A percentile compares a stretch with the other conserved stretches of the same genome.
Conservation (phyloP, 2,329 filamentous ascomycete genomes). For the Cordyceps tenuipes region DNA sequence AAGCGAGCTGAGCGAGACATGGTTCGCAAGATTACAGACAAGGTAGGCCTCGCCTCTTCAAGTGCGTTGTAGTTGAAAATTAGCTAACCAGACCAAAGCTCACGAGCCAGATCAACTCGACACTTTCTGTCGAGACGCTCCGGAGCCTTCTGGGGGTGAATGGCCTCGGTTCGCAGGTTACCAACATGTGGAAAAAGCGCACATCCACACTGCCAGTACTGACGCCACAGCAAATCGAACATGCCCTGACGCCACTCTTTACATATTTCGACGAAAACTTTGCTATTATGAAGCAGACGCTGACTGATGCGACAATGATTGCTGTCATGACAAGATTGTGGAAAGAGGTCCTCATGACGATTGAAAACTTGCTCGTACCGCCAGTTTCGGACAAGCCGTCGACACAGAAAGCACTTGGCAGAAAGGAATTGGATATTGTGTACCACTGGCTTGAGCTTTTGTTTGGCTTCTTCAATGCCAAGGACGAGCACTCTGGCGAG, state of each 20-base stretch:
- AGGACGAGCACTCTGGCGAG: slow-evolving; percentile 72
- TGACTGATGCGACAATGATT: slow-evolving; percentile 93
- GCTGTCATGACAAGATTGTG: slow-evolving; percentile 96
- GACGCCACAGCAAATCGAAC: slow-evolving; percentile 66
- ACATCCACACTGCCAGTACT: slow-evolving; percentile 46
- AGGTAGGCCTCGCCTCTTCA: slow-evolving; percentile 48
- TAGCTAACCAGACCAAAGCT: slow-evolving; percentile 45
- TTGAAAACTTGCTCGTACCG: slow-evolving; percentile 83
- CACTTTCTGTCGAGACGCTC: slow-evolving; percentile 75
- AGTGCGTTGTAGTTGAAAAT: slow-evolving; percentile 12
- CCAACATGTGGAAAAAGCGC: slow-evolving; percentile 58
- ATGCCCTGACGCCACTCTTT: slow-evolving; percentile 76
- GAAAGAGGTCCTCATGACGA: slow-evolving; percentile 92
- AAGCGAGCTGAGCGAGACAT: slow-evolving; percentile 97
- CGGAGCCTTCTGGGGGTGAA: slow-evolving; percentile 62
- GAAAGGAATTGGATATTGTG: slow-evolving; percentile 87
- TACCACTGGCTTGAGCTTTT: slow-evolving; percentile 90
- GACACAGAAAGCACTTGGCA: slow-evolving; percentile 69
- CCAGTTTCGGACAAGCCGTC: slow-evolving; percentile 93
- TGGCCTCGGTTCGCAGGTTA: slow-evolving; percentile 64
- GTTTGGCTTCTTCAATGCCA: slow-evolving; percentile 90
- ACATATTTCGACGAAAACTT: slow-evolving; percentile 98
- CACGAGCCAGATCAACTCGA: slow-evolving; percentile 84
- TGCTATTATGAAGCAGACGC: slow-evolving; percentile 94
- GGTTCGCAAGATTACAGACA: slow-evolving; percentile 96